Conservation (phyloP, 164 flowering plant genomes). For the Berberis thunbergii region DNA sequence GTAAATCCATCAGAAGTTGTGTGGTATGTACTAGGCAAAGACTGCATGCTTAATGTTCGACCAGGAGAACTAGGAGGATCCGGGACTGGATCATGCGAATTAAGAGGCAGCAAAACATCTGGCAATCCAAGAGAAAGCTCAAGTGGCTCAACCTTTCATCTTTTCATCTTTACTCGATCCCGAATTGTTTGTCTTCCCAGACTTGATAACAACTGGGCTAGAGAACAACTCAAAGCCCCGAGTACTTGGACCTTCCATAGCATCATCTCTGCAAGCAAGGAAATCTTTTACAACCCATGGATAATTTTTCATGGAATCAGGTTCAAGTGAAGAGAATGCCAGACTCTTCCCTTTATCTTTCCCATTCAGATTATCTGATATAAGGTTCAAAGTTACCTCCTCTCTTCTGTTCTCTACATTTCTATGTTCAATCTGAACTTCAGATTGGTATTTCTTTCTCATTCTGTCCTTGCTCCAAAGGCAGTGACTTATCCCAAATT, state of each 20-base stretch:
- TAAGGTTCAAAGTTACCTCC: constrained; percentile 12
- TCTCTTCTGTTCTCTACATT: constrained; percentile 20
- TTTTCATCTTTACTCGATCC: constrained; percentile 39
- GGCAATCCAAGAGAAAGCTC: constrained; percentile 88
- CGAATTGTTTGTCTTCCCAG: constrained; percentile 27
- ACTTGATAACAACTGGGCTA: constrained; percentile 33
- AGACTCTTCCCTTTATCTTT: constrained; percentile 71
- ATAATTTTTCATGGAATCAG: constrained; percentile 22
- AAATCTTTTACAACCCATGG: constrained; percentile 28
- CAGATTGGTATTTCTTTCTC: constrained; percentile 22
- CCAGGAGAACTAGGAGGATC: constrained; percentile 54
- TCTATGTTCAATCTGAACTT: constrained; percentile 9
- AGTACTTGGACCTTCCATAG: constrained; percentile 67
- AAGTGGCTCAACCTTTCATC: constrained; percentile 47
- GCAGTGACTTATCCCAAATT: constrained; percentile 13
- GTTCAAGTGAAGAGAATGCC: constrained; percentile 24
- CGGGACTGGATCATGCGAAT: constrained; percentile 23
- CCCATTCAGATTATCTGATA: constrained; percentile 17
- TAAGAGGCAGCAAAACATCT: constrained; percentile 53
- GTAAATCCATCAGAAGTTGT: constrained; percentile 75
- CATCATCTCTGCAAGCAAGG: constrained; percentile 21
- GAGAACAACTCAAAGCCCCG: constrained; percentile 70
- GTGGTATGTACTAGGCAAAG: constrained; percentile 44
- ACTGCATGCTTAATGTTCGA: constrained; percentile 56
- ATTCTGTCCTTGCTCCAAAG: constrained; percentile 14